These are phyloP conservation scores for Melanomma pulvis-pyrius DNA, from an alignment of 495 filamentous ascomycete species.

Conservation along the genomic window DNA sequence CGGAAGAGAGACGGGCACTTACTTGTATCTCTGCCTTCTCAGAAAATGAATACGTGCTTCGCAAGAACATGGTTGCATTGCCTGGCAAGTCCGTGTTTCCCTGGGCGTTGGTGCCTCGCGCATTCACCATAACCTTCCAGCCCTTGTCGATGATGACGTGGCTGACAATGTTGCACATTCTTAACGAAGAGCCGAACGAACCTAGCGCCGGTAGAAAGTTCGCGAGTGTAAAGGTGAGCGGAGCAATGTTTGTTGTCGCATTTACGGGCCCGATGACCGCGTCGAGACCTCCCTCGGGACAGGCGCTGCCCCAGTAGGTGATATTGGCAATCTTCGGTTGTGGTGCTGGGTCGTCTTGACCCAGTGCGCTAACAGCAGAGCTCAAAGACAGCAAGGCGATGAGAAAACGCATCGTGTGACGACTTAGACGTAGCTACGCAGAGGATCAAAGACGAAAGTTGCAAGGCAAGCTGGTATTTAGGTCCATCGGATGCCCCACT, in stretches of 20 bases:
- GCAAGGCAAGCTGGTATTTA: slow-evolving; percentile 4
- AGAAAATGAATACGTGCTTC: slow-evolving; percentile 21
- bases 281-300: slow-evolving; percentile 16
- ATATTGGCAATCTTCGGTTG: slow-evolving; percentile 6
- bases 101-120: slow-evolving; percentile 12
- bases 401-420: slow-evolving; percentile 5
- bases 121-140: slow-evolving; percentile 23
- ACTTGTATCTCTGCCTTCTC: slow-evolving; percentile 20
- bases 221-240: slow-evolving; percentile 19
- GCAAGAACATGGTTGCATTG: slow-evolving; percentile 20
- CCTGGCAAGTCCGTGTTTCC: slow-evolving; percentile 3
- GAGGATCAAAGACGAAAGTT: slow-evolving; percentile 3
- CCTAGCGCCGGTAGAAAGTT: slow-evolving; percentile 19
- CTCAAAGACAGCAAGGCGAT: slow-evolving; percentile 4
- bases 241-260: slow-evolving; percentile 12
- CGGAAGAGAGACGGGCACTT: background rate
- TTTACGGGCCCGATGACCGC: slow-evolving; percentile 12
- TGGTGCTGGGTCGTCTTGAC: slow-evolving; percentile 5
- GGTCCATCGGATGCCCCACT: slow-evolving; percentile 12
- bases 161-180: slow-evolving; percentile 24
- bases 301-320: slow-evolving; percentile 25
- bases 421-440: slow-evolving; percentile 2
- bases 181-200: slow-evolving; percentile 16
- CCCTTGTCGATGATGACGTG: slow-evolving; percentile 6
- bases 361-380: slow-evolving; percentile 2